Conservation (phyloP, 73 alveolate genomes). For the Paramecium pentaurelia region DNA sequence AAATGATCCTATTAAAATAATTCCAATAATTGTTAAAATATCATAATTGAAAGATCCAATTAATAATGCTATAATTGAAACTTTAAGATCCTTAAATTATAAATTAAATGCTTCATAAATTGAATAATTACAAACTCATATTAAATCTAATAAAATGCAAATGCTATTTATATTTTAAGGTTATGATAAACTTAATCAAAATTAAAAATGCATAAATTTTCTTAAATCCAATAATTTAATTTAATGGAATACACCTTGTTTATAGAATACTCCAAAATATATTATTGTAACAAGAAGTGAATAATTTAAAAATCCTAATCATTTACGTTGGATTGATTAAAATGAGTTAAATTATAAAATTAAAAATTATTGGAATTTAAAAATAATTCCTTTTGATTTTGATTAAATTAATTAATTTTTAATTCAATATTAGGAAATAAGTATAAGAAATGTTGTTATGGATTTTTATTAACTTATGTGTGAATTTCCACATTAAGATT, state of each 20-base stretch:
- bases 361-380: background rate
- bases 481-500: background rate
- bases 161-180: background rate
- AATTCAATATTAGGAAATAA: background rate
- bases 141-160: background rate
- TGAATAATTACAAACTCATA: background rate
- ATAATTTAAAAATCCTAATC: background rate
- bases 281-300: background rate
- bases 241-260: background rate
- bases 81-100: background rate
- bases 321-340: background rate
- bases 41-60: background rate
- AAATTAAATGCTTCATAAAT: background rate
- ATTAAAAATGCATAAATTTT: background rate
- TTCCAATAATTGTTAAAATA: background rate
- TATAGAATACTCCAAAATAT: background rate
- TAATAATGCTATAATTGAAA: background rate
- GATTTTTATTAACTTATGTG: background rate
- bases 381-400: background rate
- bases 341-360: background rate
- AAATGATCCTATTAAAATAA: background rate
- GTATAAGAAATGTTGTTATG: background rate
- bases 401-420: background rate
- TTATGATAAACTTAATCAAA: background rate
- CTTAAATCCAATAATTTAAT: background rate